These are phyloP conservation scores for Penicillium parvum DNA, from an alignment of 495 filamentous ascomycete species.

Conservation along the genomic window DNA sequence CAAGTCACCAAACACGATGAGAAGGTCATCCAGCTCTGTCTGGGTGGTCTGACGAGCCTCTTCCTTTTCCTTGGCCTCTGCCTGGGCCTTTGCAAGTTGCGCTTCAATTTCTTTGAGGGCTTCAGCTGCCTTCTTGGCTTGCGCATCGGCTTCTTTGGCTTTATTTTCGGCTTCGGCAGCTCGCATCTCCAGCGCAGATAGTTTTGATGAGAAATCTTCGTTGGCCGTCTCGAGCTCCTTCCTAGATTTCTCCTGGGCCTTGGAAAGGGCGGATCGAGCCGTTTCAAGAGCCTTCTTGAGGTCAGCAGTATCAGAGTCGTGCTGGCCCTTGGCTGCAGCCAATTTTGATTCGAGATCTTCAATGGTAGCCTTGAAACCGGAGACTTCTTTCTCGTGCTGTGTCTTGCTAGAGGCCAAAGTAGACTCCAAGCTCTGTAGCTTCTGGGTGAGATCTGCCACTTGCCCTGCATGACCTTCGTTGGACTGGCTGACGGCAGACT, in stretches of 20 bases:
- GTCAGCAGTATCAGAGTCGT: slow-evolving; percentile 58
- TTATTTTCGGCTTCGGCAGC: slow-evolving; percentile 42
- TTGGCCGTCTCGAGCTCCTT: slow-evolving; percentile 57
- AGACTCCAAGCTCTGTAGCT: slow-evolving; percentile 48
- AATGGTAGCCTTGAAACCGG: slow-evolving; percentile 51
- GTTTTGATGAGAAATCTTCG: slow-evolving; percentile 49
- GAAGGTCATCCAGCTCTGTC: slow-evolving; percentile 73
- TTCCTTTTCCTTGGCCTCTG: slow-evolving; percentile 50
- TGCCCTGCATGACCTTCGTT: slow-evolving; percentile 34
- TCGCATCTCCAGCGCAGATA: slow-evolving; percentile 43
- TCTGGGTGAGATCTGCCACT: slow-evolving; percentile 41
- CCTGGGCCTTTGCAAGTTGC: slow-evolving; percentile 25
- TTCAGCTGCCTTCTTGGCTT: slow-evolving; percentile 18
- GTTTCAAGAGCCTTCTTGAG: slow-evolving; percentile 51
- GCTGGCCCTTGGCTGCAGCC: slow-evolving; percentile 25
- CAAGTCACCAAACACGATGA: slow-evolving; percentile 86
- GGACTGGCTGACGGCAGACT: slow-evolving; percentile 21
- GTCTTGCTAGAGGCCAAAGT: slow-evolving; percentile 50
- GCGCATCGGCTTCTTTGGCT: slow-evolving; percentile 47
- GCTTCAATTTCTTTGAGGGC: slow-evolving; percentile 19
- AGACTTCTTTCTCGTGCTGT: slow-evolving; percentile 58
- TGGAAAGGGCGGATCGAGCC: slow-evolving; percentile 56
- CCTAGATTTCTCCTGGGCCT: slow-evolving; percentile 43
- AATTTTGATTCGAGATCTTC: slow-evolving; percentile 53
- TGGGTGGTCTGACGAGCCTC: slow-evolving; percentile 61